phyloP scores from a whole-genome alignment of 495 filamentous ascomycete genomes.

The Podospora conica region DNA sequence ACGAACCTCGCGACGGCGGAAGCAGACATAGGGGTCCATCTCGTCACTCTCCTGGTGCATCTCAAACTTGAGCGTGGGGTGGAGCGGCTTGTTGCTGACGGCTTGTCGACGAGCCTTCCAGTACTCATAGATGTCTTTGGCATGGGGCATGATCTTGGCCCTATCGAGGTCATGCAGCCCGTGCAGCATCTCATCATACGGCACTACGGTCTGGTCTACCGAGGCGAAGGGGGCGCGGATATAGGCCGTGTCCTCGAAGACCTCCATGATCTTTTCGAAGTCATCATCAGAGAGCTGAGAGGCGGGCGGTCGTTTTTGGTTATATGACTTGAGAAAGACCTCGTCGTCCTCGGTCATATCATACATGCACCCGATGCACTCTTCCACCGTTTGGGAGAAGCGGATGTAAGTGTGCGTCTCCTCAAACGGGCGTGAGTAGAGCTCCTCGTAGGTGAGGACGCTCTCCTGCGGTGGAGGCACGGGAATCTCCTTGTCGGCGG shows the following conservation, averaged over 20 bases:
- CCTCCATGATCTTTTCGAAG: slow-evolving; percentile 91
- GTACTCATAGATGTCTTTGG: slow-evolving; percentile 83
- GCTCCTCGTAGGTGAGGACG: slow-evolving; percentile 73
- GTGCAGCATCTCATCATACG: slow-evolving; percentile 73
- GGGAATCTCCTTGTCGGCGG: slow-evolving; percentile 72
- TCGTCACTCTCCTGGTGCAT: slow-evolving; percentile 90
- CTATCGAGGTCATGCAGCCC: slow-evolving; percentile 66
- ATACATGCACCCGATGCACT: slow-evolving; percentile 76
- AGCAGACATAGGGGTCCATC: slow-evolving; percentile 95
- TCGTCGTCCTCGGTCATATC: slow-evolving; percentile 90
- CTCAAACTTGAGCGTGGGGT: slow-evolving; percentile 83
- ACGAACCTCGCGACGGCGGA: slow-evolving; percentile 90
- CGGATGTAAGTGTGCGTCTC: slow-evolving; percentile 91
- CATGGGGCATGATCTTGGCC: slow-evolving; percentile 59
- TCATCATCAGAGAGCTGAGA: slow-evolving; percentile 74
- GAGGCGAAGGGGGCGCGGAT: slow-evolving; percentile 78
- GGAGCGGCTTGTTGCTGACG: slow-evolving; percentile 60
- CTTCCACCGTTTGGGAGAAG: slow-evolving; percentile 96
- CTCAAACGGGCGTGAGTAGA: slow-evolving; percentile 72
- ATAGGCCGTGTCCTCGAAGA: slow-evolving; percentile 82
- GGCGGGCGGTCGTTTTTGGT: slow-evolving; percentile 60
- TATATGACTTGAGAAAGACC: slow-evolving; percentile 74
- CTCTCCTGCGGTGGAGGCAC: slow-evolving; percentile 77
- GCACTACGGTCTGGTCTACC: slow-evolving; percentile 77
- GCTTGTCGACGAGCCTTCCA: slow-evolving; percentile 71